phyloP scores from a whole-genome alignment of 2,329 filamentous ascomycete species.

The Clonostachys rhizophaga region DNA sequence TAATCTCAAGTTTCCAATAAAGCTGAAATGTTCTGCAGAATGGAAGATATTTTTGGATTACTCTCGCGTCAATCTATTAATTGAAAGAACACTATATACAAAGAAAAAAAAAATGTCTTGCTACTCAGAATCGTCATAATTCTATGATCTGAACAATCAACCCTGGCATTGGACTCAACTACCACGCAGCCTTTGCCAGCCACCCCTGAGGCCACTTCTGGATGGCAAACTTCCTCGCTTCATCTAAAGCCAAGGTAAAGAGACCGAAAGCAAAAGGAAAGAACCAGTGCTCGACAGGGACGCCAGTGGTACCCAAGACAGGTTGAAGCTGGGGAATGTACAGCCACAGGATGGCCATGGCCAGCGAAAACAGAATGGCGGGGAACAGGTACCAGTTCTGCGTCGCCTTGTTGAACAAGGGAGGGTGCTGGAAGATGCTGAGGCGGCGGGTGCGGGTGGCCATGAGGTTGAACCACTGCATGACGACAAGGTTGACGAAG shows the following conservation, averaged over 20 bases:
- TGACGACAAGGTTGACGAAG: slow-evolving; percentile 75
- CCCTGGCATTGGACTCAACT: background rate
- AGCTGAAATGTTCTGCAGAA: too few species aligned
- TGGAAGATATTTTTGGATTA: too few species aligned
- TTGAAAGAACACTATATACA: too few species aligned
- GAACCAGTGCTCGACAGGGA: slow-evolving; percentile 74
- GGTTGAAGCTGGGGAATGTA: slow-evolving; percentile 64
- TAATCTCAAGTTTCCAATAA: too few species aligned
- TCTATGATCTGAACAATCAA: too few species aligned
- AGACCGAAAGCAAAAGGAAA: slow-evolving; percentile 67
- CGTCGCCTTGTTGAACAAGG: slow-evolving; percentile 58
- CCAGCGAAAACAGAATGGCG: slow-evolving; percentile 63
- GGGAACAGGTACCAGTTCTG: slow-evolving; percentile 68
- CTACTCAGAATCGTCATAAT: too few species aligned
- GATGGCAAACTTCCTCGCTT: slow-evolving; percentile 59
- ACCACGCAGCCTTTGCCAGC: slow-evolving; percentile 57
- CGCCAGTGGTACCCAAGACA: slow-evolving; percentile 53
- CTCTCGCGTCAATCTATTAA: too few species aligned
- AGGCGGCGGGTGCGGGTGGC: slow-evolving; percentile 61
- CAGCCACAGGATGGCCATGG: slow-evolving; percentile 65
- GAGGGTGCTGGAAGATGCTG: slow-evolving; percentile 69
- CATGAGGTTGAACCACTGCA: slow-evolving; percentile 77
- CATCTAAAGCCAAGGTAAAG: slow-evolving; percentile 57
- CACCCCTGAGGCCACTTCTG: slow-evolving; percentile 53
- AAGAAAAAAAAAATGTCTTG: too few species aligned